phyloP scores from a whole-genome alignment of 75 land plant species.

The Ceratopteris richardii region DNA sequence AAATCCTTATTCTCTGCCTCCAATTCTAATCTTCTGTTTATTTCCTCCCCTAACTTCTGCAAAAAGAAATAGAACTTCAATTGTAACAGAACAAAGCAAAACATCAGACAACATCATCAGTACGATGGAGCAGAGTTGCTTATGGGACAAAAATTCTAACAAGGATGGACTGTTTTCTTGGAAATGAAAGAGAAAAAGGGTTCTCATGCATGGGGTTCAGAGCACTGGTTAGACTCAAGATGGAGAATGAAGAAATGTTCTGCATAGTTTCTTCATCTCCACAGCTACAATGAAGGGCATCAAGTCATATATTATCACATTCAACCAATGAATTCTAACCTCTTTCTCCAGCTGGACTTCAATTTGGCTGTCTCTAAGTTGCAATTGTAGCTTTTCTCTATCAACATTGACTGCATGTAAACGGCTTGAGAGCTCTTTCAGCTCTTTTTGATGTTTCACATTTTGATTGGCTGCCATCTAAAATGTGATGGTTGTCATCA shows the following conservation, averaged over 20 bases:
- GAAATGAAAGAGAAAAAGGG: no score
- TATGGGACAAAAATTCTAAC: neutral
- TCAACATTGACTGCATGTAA: constrained; percentile 3
- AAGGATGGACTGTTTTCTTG: neutral
- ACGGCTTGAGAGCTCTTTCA: neutral
- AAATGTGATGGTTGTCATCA: no score
- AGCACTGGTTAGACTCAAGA: no score
- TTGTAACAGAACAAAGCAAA: no score
- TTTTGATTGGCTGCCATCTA: constrained; percentile 11
- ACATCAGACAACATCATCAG: neutral
- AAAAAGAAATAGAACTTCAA: neutral
- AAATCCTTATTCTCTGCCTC: constrained; percentile 65
- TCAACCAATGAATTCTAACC: neutral
- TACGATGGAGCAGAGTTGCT: neutral
- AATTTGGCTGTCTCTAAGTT: neutral
- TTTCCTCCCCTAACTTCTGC: constrained; percentile 75
- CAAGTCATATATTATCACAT: no score
- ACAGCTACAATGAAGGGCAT: no score
- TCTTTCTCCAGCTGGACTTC: constrained; percentile 9
- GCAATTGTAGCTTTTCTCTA: constrained; percentile 1
- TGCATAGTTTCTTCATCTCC: no score
- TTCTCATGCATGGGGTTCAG: no score
- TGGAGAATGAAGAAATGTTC: no score
- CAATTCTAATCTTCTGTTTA: constrained; percentile 46
- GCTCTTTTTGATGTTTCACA: constrained; percentile 7